These are phyloP conservation scores for Yamadazyma atmosphaerica DNA, from an alignment of 1,139 yeast species.

Conservation along the genomic window DNA sequence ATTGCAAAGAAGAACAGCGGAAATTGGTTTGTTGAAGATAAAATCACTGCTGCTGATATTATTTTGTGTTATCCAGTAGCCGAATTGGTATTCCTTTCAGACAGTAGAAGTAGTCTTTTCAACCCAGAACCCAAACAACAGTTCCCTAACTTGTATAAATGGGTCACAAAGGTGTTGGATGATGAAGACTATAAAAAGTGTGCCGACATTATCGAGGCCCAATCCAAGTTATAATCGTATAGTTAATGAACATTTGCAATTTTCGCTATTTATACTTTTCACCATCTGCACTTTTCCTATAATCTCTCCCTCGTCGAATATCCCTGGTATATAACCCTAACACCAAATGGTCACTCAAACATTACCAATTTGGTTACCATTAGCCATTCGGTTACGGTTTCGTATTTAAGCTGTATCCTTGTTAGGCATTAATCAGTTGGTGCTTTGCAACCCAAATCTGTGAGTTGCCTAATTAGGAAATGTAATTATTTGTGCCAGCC, in stretches of 20 bases:
- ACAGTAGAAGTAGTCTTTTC: slow-evolving; percentile 13
- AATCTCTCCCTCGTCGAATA: not conserved
- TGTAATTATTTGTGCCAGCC: slow-evolving; percentile 5
- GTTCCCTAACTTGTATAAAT: slow-evolving; percentile 27
- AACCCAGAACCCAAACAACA: slow-evolving; percentile 7
- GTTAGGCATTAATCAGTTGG: not conserved
- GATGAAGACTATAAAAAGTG: slow-evolving; percentile 24
- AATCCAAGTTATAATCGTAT: slow-evolving; percentile 12
- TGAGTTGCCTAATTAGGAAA: slow-evolving; percentile 15
- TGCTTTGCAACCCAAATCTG: slow-evolving; percentile 3
- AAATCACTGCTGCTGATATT: slow-evolving; percentile 41
- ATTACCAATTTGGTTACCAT: too few species aligned
- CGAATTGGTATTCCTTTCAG: slow-evolving; percentile 21
- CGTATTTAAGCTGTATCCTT: not conserved
- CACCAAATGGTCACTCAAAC: too few species aligned
- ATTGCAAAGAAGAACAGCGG: slow-evolving; percentile 28
- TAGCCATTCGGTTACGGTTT: too few species aligned
- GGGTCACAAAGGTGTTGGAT: slow-evolving; percentile 22
- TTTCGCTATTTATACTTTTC: not conserved
- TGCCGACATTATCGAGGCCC: slow-evolving; percentile 16
- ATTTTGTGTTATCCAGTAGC: slow-evolving; percentile 36
- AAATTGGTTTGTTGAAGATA: slow-evolving; percentile 36
- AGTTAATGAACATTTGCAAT: not conserved
- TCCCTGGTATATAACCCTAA: not conserved
- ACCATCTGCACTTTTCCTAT: not conserved